Conservation (phyloP, 2,329 filamentous ascomycete genomes). For the Hymenotorrendiella dingleyae region DNA sequence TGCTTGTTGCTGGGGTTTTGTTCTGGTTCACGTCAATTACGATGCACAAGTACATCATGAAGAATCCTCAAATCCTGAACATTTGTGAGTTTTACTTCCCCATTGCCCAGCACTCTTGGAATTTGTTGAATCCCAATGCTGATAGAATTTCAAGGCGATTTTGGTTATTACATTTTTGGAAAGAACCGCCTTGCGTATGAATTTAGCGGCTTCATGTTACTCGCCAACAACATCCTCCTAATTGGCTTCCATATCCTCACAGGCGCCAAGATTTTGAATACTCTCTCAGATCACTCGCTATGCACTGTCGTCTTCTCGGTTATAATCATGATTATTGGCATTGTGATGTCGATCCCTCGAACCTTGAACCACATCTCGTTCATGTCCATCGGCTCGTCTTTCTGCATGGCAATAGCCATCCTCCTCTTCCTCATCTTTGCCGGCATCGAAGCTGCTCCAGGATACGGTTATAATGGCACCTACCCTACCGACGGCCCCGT, state of each 20-base stretch:
- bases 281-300: constrained; percentile 40
- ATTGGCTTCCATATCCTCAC: constrained; percentile 46
- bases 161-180: constrained; percentile 42
- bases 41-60: constrained; percentile 48
- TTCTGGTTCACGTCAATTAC: constrained; percentile 46
- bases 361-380: constrained; percentile 43
- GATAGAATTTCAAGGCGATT: constrained; percentile 31
- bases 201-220: constrained; percentile 40
- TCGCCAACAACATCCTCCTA: constrained; percentile 46
- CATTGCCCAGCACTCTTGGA: too few species aligned
- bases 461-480: constrained; percentile 40
- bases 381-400: constrained; percentile 45
- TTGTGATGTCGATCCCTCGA: constrained; percentile 39
- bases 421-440: constrained; percentile 44
- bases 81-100: constrained; percentile 33
- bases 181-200: constrained; percentile 38
- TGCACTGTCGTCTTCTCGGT: constrained; percentile 45
- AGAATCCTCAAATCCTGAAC: constrained; percentile 42
- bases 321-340: constrained; percentile 40
- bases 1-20: constrained; percentile 38
- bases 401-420: constrained; percentile 43
- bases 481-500: constrained; percentile 40
- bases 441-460: constrained; percentile 39
- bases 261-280: constrained; percentile 43
- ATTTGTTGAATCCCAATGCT: constrained; percentile 1